Base-by-base conservation (phyloP, 1,284 basidiomycete genomes). In the Tylopilus sp. region DNA sequence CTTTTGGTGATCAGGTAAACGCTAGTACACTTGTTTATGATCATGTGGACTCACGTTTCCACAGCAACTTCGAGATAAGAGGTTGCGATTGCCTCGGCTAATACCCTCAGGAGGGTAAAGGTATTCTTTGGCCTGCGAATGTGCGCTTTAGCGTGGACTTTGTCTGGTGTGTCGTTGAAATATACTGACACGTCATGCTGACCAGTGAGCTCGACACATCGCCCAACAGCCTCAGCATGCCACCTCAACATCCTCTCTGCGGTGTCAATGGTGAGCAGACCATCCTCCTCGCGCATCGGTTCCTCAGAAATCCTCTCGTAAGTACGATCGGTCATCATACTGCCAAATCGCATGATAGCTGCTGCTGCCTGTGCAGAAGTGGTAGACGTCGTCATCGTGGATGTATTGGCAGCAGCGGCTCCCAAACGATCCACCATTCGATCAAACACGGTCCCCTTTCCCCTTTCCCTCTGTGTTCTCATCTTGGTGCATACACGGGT, bases 201-300 rank as follows among this genome's bases (percentile, higher is more conserved):
- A 5, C 85, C 72, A 62, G 86, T 94, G 26, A 98, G 76, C 70
- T 97, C 94, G 9, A 95, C 90, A 59, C 92, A 94, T 57, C 95
- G 77, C 5, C 95, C 94, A 31, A 96, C 85, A 3, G 93, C 90
- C 69, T 98, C 95, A 2, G 95, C 94, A 71, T 98, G 95, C 93
- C 94, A 97, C 68, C 86, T 92, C 19, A 98, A 74, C 85, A 98
- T 94, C 60, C 82, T 86, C 74, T 96, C 92, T 1, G 92, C 91
- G 24, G 86, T 77, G 35, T 86, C 83, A 5, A 97, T 73, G 43
- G 77, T 84, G 32, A 97, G 73, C 35, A 84, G 63, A 6, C 94
- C 94, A 65, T 98, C 94, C 56, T 90, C 86, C 52, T 93, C 90
- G 46, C 79, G 80, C 2, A 86, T 65, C 26, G 83, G 82, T 48